These are phyloP conservation scores for Fusarium stilboides DNA, from an alignment of 2,329 filamentous ascomycete genomes.

Conservation along the genomic window DNA sequence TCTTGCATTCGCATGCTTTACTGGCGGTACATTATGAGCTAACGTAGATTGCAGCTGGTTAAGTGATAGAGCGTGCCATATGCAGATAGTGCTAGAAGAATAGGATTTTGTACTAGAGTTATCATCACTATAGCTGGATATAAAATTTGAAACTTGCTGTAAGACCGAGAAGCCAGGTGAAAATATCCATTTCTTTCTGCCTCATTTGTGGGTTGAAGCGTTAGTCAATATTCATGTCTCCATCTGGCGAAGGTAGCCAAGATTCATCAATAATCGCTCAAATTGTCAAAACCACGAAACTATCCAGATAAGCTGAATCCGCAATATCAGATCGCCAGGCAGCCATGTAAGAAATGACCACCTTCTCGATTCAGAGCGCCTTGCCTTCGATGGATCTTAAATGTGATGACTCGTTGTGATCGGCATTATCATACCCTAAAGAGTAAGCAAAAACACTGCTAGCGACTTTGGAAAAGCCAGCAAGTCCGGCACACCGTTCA, in stretches of 20 bases:
- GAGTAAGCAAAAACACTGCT: not conserved
- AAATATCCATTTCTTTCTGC: too few relatives aligned
- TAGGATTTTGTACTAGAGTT: not conserved
- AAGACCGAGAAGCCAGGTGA: too few relatives aligned
- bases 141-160: too few relatives aligned
- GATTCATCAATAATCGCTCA: too few relatives aligned
- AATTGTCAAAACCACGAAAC: not conserved
- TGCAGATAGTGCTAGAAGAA: not conserved
- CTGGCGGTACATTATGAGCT: not conserved
- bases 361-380: not conserved
- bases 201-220: too few relatives aligned
- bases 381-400: not conserved
- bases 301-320: not conserved
- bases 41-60: not conserved
- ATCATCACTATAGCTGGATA: not conserved
- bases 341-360: not conserved
- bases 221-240: too few relatives aligned
- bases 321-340: not conserved
- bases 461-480: not conserved
- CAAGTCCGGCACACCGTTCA: not conserved
- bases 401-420: not conserved
- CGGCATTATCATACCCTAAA: not conserved
- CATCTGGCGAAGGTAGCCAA: too few relatives aligned
- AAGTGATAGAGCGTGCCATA: not conserved
- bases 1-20: not conserved